Evolutionary conservation across 305 asterid genomes (phyloP), one percentile per base, ranked within the genome.

Genomic region (Fraxinus dipetala): DNA sequence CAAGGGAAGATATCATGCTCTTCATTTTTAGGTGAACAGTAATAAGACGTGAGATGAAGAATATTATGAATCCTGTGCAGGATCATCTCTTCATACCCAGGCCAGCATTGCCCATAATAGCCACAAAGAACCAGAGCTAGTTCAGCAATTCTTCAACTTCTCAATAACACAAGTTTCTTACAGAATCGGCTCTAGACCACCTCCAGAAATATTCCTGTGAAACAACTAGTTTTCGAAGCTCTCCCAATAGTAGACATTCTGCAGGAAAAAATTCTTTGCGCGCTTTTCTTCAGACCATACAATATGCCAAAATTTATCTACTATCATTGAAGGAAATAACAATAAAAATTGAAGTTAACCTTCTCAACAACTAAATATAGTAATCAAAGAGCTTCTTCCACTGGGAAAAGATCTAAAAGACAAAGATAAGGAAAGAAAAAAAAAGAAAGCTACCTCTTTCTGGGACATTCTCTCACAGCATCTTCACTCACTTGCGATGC

Each of bases 371-470:
- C 18, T 9, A 59, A 22, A 61, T 13, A 82, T 26, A 40, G 10
- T 63, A 36, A 30, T 79, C 45, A 7, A 72, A 9, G 10, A 43
- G 81, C 56, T 74, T 32, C 11, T 77, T 18, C 70, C 56, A 84
- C 18, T n/a, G 48, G 59, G 38, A 18, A 70, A 65, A 7, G 13
- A 43, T 43, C n/a, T 31, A 20, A 20, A 61, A 26, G 65, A n/a
- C 26, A 5, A 56, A 5, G 28, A 18, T 56, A 5, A 20, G 13
- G 45, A 1, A 1, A 9, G 9, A 1, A 0, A 36, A 36, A 0
- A 36, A 36, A 5, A n/a, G 1, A 6, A 59, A 2, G 76, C 72
- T 84, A 94, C 98, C 98, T 94, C 94, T 93, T 94, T 72, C 89
- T 81, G 30, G 86, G 91, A 78, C 86, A 84, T 77, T 90, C 97